Base-by-base conservation (phyloP, 2,329 filamentous ascomycete genomes). In the Xylogone sp. region DNA sequence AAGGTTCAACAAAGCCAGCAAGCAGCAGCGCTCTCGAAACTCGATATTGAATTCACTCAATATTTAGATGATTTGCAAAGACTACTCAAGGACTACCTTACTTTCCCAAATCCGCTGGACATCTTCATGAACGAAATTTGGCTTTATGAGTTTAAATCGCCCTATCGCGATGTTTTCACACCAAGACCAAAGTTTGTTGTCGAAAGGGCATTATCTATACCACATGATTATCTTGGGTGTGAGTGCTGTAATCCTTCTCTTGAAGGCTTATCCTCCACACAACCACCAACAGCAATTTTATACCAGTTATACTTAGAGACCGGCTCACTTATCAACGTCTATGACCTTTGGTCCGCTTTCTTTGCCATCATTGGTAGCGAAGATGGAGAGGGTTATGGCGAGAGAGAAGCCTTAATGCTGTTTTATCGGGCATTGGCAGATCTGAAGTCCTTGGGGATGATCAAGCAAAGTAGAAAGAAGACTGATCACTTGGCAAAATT, bases 391-490 rank as follows among this genome's bases (percentile, higher is more conserved):
- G 73, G 75, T 2, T 70, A 69, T 9, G 71, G 72, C 13, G 81
- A 84, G 66, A 73, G 81, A 57, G 77, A 75, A 45, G 78, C 77
- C 7, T 76, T 90, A 70, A 83, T 90, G 42, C 72, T 88, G 71
- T 99, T 97, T 70, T 97, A 97, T 69, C 81, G 84, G 54, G 88
- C 82, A 4, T 69, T 97, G 56, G 90, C 93, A 1, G 94, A 99
- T 69, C 70, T 99, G 66, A 87, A 86, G 68, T 82, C 86, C 49
- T 76, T 99, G 62, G 94, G 94, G 7, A 87, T 97, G 70, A 79
- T 97, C 55, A 97, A 94, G 73, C 79, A 81, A 55, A 97, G 87
- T 64, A 88, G 87, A 71, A 96, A 92, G 76, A 96, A 96, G 76
- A 83, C 85, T 21, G 94, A 97, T 67, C 93, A 97, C 70, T 75